Evolutionary conservation across 2,329 filamentous ascomycete species (phyloP), one percentile per base, ranked within the genome.

Genomic region (Penicillium freii): DNA sequence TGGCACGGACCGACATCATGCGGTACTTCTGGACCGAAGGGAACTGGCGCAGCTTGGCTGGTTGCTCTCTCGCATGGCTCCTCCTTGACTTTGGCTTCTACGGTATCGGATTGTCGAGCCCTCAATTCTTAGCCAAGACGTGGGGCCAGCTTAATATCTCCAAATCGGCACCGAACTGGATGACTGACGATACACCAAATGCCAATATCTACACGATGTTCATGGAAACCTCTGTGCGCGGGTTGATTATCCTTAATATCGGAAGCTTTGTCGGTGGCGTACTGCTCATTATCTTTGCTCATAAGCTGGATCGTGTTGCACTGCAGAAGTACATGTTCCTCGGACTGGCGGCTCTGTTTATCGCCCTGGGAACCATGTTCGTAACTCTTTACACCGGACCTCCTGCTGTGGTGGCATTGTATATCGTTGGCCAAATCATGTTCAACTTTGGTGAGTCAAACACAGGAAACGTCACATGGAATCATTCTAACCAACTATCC

Each of bases 11-110:
- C 25, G 75, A 78, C 47, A 75, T 77, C 51, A 63, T 68, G 38
- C 72, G 76, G 23, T 78, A 75, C 54, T 77, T 78, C 60, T 76
- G 74, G 73, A 70, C 60, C 0, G 75, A 78, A 49, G 72, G 74
- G 2, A 78, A 78, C 60, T 77, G 75, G 76, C 71, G 71, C 36
- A 74, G 72, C 13, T 62, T 78, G n/a, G 68, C 72, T 13, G 74
- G 73, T n/a, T 82, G 81, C 1, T 75, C 80, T 1, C 69, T 79
- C 27, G 77, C 78, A 21, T 84, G 82, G 82, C 78, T 83, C 34
- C 76, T 83, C 5, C 73, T 85, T 11, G 83, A 85, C 54, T 77
- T 84, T n/a, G 80, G 80, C 15, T 84, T 84, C 61, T 84, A 84
- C 58, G 82, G 82, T 3, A 80, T 84, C 54, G 79, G 79, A 4